Base-by-base conservation (phyloP, 2,329 filamentous ascomycete genomes). In the Aaosphaeria arxii region DNA sequence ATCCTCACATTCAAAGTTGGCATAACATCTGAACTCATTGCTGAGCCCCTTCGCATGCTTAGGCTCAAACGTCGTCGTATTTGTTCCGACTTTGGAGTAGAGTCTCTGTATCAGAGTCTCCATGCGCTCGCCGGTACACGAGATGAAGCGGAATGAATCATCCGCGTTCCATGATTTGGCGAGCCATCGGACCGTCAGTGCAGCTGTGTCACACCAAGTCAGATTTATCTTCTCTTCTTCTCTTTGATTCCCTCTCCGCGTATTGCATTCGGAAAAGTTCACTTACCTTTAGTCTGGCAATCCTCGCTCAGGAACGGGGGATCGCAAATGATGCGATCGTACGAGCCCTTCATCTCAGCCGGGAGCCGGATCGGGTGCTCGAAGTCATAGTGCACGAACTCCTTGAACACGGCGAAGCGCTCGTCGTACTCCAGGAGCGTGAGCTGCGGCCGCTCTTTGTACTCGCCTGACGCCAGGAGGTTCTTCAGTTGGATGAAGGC, bases 101-200 rank as follows among this genome's bases (percentile, higher is more conserved):
- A 92, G 73, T 64, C 82, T 86, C 46, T 68, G 54, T 11, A 91
- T 77, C 11, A 90, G 72, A 1, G 62, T 53, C 50, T 82, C 78
- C 87, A 92, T 88, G 42, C 87, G 78, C 71, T 92, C 88, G 48
- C 89, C 89, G 0, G 89, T 94, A 68, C 85, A 89, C 30, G 88
- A 75, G 44, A 92, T 80, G 45, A 91, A 62, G 24, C 57, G 63
- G 7, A 70, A 53, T 5, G 53, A 56, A 3, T 60, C 59, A n/a
- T 61, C 45, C 11, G 49, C 49, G 17, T 55, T 59, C 72, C 74
- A 78, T 7, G 59, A 67, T 41, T 80, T 85, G 29, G 83, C 76
- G 40, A 92, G 76, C 85, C 84, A 91, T n/a, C 85, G 81, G 13
- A 85, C 81, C 1, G 88, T 91, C 58, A 91, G 70, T 6, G 88